These are phyloP conservation scores for Talaromyces borbonicus DNA, from an alignment of 495 filamentous ascomycete genomes.

Conservation along the genomic window DNA sequence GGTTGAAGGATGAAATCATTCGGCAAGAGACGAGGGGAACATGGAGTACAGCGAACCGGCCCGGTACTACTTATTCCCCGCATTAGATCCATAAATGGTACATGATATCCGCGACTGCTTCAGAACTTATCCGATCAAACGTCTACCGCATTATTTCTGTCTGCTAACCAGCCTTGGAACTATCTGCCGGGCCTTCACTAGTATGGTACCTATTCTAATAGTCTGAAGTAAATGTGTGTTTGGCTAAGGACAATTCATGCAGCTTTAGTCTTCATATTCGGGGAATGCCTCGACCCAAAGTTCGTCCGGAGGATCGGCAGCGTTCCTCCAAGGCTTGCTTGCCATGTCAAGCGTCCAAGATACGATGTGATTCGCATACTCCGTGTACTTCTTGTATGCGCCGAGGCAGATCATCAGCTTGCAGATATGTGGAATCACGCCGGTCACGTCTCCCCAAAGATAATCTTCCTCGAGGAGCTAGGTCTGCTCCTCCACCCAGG, in stretches of 20 bases:
- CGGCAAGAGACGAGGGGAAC: not conserved
- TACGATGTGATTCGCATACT: constrained; percentile 5
- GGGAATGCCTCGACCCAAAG: constrained; percentile 4
- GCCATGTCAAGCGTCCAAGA: constrained; percentile 5
- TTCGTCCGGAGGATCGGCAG: constrained; percentile 4
- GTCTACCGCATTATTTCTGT: too few species aligned
- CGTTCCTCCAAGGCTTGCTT: constrained; percentile 6
- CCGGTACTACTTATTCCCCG: not conserved
- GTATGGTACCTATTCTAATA: too few species aligned
- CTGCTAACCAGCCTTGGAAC: too few species aligned
- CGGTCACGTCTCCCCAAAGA: not conserved
- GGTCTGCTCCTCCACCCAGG: constrained; percentile 5
- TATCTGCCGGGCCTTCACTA: too few species aligned
- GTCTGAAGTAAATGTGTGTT: too few species aligned
- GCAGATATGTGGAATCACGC: not conserved
- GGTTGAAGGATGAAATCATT: not conserved
- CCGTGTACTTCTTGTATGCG: constrained; percentile 4
- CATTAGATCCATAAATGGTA: too few species aligned
- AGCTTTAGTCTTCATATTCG: too few species aligned
- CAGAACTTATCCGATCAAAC: too few species aligned
- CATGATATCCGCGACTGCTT: too few species aligned
- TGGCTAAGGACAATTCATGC: too few species aligned
- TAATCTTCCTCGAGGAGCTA: not conserved
- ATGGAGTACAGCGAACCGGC: not conserved
- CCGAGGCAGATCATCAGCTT: not conserved